Evolutionary conservation across 495 filamentous ascomycete genomes (phyloP).

Genomic region (Delitschia confertaspora): DNA sequence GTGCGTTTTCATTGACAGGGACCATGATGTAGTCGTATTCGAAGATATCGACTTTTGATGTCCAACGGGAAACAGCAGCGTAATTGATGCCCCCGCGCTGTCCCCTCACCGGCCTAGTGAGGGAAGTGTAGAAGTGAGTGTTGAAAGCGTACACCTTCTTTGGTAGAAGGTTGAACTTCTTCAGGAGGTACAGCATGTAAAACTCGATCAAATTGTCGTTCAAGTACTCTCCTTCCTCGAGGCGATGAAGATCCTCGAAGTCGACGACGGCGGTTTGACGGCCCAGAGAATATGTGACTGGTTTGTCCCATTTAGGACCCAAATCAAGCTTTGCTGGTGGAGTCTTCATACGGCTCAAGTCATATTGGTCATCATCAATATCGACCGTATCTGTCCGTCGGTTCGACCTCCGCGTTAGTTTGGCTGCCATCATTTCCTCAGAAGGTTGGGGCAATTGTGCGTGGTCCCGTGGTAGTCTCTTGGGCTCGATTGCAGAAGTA

Average conservation of each 20-base stretch:
- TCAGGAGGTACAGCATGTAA: slow-evolving; percentile 63
- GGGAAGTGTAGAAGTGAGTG: slow-evolving; percentile 76
- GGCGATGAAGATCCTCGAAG: slow-evolving; percentile 64
- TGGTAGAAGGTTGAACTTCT: slow-evolving; percentile 42
- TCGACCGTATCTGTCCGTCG: too few species aligned
- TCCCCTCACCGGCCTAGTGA: slow-evolving; percentile 51
- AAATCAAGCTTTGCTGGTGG: slow-evolving; percentile 4
- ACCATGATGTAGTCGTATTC: slow-evolving; percentile 82
- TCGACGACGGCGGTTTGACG: slow-evolving; percentile 67
- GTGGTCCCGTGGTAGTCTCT: too few species aligned
- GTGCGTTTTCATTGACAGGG: slow-evolving; percentile 74
- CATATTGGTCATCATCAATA: not conserved
- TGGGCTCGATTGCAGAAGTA: too few species aligned
- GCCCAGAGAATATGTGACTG: slow-evolving; percentile 64
- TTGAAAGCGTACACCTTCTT: slow-evolving; percentile 77
- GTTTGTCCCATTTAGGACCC: slow-evolving; percentile 17
- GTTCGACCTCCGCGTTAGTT: too few species aligned
- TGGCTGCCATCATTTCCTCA: too few species aligned
- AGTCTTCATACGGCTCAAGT: not conserved
- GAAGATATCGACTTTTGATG: slow-evolving; percentile 75
- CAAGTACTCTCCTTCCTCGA: slow-evolving; percentile 77
- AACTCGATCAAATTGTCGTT: slow-evolving; percentile 91
- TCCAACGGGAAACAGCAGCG: slow-evolving; percentile 79
- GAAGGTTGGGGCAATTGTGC: too few species aligned
- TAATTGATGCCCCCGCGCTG: slow-evolving; percentile 57